These are phyloP conservation scores for Lagenidium sp. DNA, from an alignment of 352 stramenopile genomes.

Conservation along the genomic window DNA sequence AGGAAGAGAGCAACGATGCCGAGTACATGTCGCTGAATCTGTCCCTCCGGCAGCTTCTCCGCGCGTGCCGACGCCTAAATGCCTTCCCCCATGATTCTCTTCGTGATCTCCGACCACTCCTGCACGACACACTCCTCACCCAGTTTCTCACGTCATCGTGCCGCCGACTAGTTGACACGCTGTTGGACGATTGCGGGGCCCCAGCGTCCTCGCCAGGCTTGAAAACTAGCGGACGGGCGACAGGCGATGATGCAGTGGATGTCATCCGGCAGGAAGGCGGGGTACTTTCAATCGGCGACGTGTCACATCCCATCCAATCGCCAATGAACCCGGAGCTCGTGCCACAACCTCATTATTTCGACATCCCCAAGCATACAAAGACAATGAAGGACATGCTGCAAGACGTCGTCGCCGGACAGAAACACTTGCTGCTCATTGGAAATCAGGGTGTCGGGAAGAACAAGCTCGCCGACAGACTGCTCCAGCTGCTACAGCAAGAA, in stretches of 20 bases:
- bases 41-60: conserved; percentile 57
- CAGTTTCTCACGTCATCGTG: conserved; percentile 62
- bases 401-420: conserved; percentile 80
- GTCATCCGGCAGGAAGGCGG: conserved; percentile 32
- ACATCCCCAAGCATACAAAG: conserved; percentile 83
- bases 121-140: conserved; percentile 74
- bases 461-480: conserved; percentile 88
- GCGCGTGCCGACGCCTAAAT: conserved; percentile 51
- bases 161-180: conserved; percentile 30
- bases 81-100: conserved; percentile 59
- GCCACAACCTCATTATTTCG: conserved; percentile 83
- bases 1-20: conserved; percentile 27
- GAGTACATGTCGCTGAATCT: conserved; percentile 47
- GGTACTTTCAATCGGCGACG: conserved; percentile 45
- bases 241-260: conserved; percentile 9
- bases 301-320: conserved; percentile 43
- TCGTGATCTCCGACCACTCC: conserved; percentile 41
- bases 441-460: conserved; percentile 96
- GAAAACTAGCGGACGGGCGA: background rate
- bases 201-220: conserved; percentile 5
- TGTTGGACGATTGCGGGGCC: conserved; percentile 38
- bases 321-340: conserved; percentile 69
- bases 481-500: conserved; percentile 89
- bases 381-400: conserved; percentile 86
- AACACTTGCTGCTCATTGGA: conserved; percentile 90